Conservation (phyloP, 2,329 filamentous ascomycete species). For the Arthrobotrys musiformis region DNA sequence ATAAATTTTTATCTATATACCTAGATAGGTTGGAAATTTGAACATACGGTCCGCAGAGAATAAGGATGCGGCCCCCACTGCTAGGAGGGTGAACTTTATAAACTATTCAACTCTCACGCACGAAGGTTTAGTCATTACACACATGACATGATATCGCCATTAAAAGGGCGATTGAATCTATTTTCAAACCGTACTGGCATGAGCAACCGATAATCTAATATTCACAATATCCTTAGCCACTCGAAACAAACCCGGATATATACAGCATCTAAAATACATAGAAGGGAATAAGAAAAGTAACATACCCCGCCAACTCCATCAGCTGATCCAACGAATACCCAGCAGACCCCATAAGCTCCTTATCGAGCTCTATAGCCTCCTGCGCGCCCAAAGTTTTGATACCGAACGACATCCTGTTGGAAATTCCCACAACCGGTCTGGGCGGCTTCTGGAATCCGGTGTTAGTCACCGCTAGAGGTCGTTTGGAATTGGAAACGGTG, state of each 20-base stretch:
- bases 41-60: conserved; percentile 82
- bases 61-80: conserved; percentile 77
- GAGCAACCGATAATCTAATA: neutral
- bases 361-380: conserved; percentile 86
- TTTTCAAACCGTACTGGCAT: neutral
- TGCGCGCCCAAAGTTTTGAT: conserved; percentile 75
- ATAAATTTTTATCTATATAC: neutral
- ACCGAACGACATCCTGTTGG: conserved; percentile 24
- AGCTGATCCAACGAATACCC: conserved; percentile 93
- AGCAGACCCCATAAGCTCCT: conserved; percentile 88
- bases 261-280: neutral
- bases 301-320: conserved; percentile 84
- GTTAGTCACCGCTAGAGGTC: conserved; percentile 13
- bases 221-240: neutral
- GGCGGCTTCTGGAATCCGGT: neutral
- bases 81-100: conserved; percentile 82
- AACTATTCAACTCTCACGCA: conserved; percentile 67
- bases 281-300: neutral
- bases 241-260: too few species aligned
- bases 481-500: conserved; percentile 26
- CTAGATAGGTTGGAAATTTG: neutral
- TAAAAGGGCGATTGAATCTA: too few species aligned
- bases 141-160: neutral
- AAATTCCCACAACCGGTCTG: neutral
- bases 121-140: neutral